A percentile compares a stretch with the other conserved stretches of the same genome.
phyloP scores from a whole-genome alignment of 2,329 filamentous ascomycete genomes.

The Aspergillus terreus region DNA sequence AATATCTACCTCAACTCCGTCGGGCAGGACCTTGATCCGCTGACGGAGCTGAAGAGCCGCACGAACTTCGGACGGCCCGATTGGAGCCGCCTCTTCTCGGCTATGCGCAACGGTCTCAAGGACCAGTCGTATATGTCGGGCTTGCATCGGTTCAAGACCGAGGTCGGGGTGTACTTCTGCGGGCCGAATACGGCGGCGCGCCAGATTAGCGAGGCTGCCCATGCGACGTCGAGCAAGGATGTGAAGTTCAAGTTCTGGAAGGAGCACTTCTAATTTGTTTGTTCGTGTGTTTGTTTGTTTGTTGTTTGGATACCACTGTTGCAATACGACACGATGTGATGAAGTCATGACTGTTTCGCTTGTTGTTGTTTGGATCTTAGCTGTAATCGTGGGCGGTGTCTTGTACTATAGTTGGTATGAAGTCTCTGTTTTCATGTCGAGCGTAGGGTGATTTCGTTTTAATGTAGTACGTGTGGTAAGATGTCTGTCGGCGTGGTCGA shows the following conservation, averaged over 20 bases:
- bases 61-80: constrained; percentile 96
- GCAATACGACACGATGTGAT: constrained; percentile 5
- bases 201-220: constrained; percentile 79
- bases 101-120: constrained; percentile 83
- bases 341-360: constrained; percentile 20
- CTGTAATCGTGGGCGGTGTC: constrained; percentile 6
- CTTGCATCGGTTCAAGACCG: constrained; percentile 68
- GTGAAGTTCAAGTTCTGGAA: constrained; percentile 99
- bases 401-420: constrained; percentile 20
- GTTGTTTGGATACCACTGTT: neutral
- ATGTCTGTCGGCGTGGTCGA: neutral
- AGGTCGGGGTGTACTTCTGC: constrained; percentile 97
- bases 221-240: constrained; percentile 66
- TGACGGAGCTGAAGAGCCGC: constrained; percentile 83
- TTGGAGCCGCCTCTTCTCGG: constrained; percentile 73
- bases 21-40: constrained; percentile 78
- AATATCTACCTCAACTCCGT: constrained; percentile 98
- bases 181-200: constrained; percentile 78
- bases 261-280: constrained; percentile 64
- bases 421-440: neutral
- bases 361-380: constrained; percentile 2
- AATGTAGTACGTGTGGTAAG: neutral
- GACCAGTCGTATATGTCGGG: constrained; percentile 82
- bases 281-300: neutral
- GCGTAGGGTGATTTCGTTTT: too few species aligned